phyloP scores from a whole-genome alignment of 805 yeast species.

The Myxozyma nipponensis region DNA sequence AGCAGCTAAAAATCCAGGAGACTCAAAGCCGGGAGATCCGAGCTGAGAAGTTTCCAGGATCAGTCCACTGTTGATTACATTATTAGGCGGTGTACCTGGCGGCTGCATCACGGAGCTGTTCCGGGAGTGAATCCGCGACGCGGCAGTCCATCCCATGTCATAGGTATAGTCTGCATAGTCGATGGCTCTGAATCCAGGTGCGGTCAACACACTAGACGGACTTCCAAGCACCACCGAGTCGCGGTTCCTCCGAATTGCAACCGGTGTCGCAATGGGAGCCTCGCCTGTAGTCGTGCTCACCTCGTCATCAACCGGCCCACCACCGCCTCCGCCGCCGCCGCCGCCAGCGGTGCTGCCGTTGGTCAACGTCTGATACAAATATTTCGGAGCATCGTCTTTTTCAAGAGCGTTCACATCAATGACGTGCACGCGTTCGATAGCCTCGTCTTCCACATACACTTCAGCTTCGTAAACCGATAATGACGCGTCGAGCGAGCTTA shows the following conservation, averaged over 20 bases:
- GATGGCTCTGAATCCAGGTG: conserved; percentile 4
- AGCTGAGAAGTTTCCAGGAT: neutral
- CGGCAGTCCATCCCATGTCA: conserved; percentile 28
- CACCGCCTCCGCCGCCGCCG: neutral
- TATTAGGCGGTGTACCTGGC: neutral
- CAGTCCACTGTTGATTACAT: neutral
- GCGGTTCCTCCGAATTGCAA: conserved; percentile 2
- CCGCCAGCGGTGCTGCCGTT: conserved; percentile 1
- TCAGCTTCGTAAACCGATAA: conserved; percentile 28
- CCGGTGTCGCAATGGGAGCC: neutral
- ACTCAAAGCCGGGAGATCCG: conserved; percentile 20
- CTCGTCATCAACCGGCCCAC: neutral
- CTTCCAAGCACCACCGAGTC: conserved; percentile 9
- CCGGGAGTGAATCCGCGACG: conserved; percentile 27
- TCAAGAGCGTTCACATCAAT: conserved; percentile 9
- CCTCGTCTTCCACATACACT: conserved; percentile 14
- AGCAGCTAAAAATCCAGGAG: conserved; percentile 19
- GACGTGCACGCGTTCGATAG: conserved; percentile 3
- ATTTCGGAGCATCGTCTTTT: conserved; percentile 16
- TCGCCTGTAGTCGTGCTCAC: neutral
- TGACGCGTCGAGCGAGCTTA: conserved; percentile 16
- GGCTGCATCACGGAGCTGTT: conserved; percentile 14
- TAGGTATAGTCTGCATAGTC: conserved; percentile 28
- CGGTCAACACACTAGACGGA: conserved; percentile 4
- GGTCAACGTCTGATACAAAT: conserved; percentile 13